Evolutionary conservation across 2,329 filamentous ascomycete genomes (phyloP).

Genomic region (Colletotrichum lindemuthianum): DNA sequence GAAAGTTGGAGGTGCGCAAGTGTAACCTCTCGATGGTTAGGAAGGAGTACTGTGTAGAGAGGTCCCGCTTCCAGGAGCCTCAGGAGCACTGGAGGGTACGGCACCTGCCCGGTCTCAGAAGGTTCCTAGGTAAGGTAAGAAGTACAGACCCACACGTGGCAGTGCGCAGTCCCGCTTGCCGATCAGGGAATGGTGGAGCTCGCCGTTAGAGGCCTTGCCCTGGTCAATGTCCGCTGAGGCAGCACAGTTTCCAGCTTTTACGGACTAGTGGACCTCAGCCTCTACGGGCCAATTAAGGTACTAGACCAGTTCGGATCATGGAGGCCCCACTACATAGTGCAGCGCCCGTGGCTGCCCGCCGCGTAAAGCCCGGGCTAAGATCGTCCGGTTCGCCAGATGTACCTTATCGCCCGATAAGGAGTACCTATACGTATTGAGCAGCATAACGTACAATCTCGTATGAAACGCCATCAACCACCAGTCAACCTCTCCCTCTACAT

Average conservation of each 20-base stretch:
- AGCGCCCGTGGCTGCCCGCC: conserved; percentile 1
- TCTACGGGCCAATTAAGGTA: too few species aligned
- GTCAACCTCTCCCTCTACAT: conserved; percentile 9
- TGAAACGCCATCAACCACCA: conserved; percentile 33
- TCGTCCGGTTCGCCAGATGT: conserved; percentile 17
- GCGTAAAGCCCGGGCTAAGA: conserved; percentile 16
- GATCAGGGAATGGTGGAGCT: neutral
- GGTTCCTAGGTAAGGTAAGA: too few species aligned
- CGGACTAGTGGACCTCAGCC: too few species aligned
- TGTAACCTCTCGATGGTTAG: neutral
- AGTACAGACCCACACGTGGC: conserved; percentile 32
- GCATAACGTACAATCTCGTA: conserved; percentile 36
- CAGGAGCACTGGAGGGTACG: conserved; percentile 16
- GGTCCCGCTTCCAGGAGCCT: conserved; percentile 9
- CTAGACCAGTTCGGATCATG: too few species aligned
- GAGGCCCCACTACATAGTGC: neutral
- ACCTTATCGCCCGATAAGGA: conserved; percentile 23
- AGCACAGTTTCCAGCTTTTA: too few species aligned
- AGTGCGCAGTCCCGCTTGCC: conserved; percentile 15
- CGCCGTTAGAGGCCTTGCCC: neutral
- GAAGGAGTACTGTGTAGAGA: neutral
- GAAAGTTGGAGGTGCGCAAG: conserved; percentile 7
- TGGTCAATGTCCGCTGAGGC: neutral
- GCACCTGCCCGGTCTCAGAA: neutral
- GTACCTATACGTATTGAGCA: conserved; percentile 27